Conservation (phyloP, 2,329 filamentous ascomycete species). For the Xylariaceae sp. region DNA sequence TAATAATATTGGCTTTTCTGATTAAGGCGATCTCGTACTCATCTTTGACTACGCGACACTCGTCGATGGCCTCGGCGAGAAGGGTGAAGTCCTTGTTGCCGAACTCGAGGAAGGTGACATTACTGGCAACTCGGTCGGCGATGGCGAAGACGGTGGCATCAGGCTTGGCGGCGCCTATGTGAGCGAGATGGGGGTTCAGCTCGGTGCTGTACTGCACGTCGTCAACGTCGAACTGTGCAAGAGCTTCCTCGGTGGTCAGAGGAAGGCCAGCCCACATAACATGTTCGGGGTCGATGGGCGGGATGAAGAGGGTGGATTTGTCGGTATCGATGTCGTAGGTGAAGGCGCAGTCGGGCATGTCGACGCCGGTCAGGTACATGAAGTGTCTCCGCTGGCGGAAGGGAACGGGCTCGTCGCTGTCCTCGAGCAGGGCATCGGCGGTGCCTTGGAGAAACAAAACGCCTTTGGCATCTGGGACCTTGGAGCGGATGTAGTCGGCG, state of each 20-base stretch:
- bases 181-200: slow-evolving; percentile 68
- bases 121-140: slow-evolving; percentile 69
- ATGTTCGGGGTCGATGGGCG: slow-evolving; percentile 79
- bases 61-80: slow-evolving; percentile 64
- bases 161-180: slow-evolving; percentile 40
- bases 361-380: slow-evolving; percentile 87
- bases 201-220: slow-evolving; percentile 69
- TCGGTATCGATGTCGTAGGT: slow-evolving; percentile 75
- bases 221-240: slow-evolving; percentile 78
- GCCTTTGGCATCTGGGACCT: slow-evolving; percentile 63
- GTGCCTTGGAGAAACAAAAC: slow-evolving; percentile 87
- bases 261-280: slow-evolving; percentile 95
- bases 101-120: slow-evolving; percentile 70
- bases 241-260: slow-evolving; percentile 70
- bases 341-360: slow-evolving; percentile 74
- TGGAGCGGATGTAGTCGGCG: slow-evolving; percentile 70
- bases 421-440: slow-evolving; percentile 77
- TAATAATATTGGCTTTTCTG: slow-evolving; percentile 68
- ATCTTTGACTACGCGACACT: slow-evolving; percentile 69
- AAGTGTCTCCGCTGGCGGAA: slow-evolving; percentile 91
- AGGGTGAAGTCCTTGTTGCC: slow-evolving; percentile 57
- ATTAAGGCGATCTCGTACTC: slow-evolving; percentile 73
- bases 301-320: slow-evolving; percentile 84
- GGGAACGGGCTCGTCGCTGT: slow-evolving; percentile 78
- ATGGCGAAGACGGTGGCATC: slow-evolving; percentile 70